Evolutionary conservation across 225 moss, liverwort and hornwort genomes (phyloP).

Genomic region (Sphagnum contortum): DNA sequence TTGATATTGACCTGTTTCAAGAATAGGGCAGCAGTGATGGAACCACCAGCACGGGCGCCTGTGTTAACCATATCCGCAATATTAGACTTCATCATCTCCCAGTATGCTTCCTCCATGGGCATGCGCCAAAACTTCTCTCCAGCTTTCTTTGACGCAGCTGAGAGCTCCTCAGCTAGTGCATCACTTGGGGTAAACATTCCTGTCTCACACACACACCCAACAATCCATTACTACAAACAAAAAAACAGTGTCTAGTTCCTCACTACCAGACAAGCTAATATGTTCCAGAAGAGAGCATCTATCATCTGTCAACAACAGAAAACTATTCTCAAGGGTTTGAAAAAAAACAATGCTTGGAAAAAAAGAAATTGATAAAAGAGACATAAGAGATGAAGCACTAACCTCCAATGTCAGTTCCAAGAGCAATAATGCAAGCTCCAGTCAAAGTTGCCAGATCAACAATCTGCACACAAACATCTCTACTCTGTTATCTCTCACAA

Average conservation of each 20-base stretch:
- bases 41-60: constrained; percentile 44
- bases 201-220: constrained; percentile 10
- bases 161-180: constrained; percentile 42
- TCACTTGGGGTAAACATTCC: constrained; percentile 48
- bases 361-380: background rate
- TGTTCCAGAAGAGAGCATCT: background rate
- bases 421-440: constrained; percentile 61
- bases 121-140: constrained; percentile 63
- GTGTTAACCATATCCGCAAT: constrained; percentile 54
- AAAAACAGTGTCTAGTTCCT: background rate
- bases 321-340: background rate
- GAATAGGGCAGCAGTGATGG: constrained; percentile 50
- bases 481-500: too few species aligned
- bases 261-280: background rate
- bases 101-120: constrained; percentile 41
- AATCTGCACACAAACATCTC: constrained; percentile 19
- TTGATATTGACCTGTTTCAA: constrained; percentile 30
- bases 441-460: constrained; percentile 57
- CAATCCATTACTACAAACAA: background rate
- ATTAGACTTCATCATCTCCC: constrained; percentile 32
- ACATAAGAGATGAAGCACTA: background rate
- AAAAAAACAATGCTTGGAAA: background rate
- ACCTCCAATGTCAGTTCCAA: constrained; percentile 58
- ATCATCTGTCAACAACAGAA: too few species aligned
- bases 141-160: constrained; percentile 51